These are phyloP conservation scores for Ascochyta fabae DNA, from an alignment of 2,329 filamentous ascomycete species.

Conservation along the genomic window DNA sequence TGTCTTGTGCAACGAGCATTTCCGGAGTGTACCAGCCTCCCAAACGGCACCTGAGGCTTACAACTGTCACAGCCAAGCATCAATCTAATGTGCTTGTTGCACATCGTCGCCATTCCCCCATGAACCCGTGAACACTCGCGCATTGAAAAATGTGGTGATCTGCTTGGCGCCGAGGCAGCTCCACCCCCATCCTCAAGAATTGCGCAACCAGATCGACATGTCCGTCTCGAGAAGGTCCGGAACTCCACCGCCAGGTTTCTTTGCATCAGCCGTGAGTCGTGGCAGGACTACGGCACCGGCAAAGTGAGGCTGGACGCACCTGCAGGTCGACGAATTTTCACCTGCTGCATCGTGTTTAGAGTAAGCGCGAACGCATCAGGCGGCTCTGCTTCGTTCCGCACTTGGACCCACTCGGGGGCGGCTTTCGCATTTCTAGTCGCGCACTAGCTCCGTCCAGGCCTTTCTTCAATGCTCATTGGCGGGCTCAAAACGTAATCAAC, in stretches of 20 bases:
- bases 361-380: slow-evolving; percentile 18
- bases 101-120: slow-evolving; percentile 1
- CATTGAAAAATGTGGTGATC: slow-evolving; percentile 20
- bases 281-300: slow-evolving; percentile 11
- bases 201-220: slow-evolving; percentile 15
- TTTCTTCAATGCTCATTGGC: slow-evolving; percentile 9
- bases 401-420: slow-evolving; percentile 14
- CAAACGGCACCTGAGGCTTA: slow-evolving; percentile 7
- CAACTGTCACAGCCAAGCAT: slow-evolving; percentile 16
- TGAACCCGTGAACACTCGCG: slow-evolving; percentile 9
- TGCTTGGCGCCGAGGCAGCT: slow-evolving; percentile 19
- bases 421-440: slow-evolving; percentile 5
- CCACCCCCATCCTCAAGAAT: slow-evolving; percentile 18
- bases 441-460: slow-evolving; percentile 5
- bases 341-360: slow-evolving; percentile 2
- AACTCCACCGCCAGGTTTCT: slow-evolving; percentile 11
- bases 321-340: slow-evolving; percentile 17
- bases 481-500: slow-evolving; percentile 13
- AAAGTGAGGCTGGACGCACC: slow-evolving; percentile 14
- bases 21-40: not conserved
- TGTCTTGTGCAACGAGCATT: not conserved
- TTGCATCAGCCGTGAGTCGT: slow-evolving; percentile 10
- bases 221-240: slow-evolving; percentile 13
- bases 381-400: slow-evolving; percentile 17
- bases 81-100: slow-evolving; percentile 8